A percentile compares a stretch with the other conserved stretches of the same genome.
Conservation (phyloP, 257 asterid species). For the Lantana camara region DNA sequence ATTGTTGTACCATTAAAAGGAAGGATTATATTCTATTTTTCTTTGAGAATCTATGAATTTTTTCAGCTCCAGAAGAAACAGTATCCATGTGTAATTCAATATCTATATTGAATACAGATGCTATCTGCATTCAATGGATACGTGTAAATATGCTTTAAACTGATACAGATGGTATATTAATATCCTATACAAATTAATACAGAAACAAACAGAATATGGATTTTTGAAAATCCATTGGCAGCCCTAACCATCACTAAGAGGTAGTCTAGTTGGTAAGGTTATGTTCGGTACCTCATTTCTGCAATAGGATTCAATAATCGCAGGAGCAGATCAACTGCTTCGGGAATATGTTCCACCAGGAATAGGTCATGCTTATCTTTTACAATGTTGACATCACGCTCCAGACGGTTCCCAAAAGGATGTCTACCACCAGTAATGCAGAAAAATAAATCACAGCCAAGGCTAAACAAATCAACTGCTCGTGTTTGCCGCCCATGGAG, state of each 20-base stretch:
- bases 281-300: conserved; percentile 61
- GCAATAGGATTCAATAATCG: conserved; percentile 64
- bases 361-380: conserved; percentile 73
- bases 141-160: too few relatives aligned
- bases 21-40: not conserved
- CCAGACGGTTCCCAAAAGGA: conserved; percentile 85
- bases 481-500: conserved; percentile 94
- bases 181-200: too few relatives aligned
- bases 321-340: conserved; percentile 78
- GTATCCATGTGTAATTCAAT: too few relatives aligned
- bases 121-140: too few relatives aligned
- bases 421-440: conserved; percentile 91
- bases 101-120: too few relatives aligned
- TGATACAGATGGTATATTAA: too few relatives aligned
- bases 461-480: conserved; percentile 86
- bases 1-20: not conserved
- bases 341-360: conserved; percentile 83
- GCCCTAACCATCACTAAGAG: not conserved
- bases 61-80: conserved; percentile 3
- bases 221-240: not conserved
- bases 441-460: conserved; percentile 85
- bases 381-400: conserved; percentile 84
- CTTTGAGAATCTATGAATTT: not conserved
- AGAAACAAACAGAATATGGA: not conserved
- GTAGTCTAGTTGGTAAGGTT: conserved; percentile 10